phyloP scores from a whole-genome alignment of 139 green algal genomes.

The Klebsormidium nitens region DNA sequence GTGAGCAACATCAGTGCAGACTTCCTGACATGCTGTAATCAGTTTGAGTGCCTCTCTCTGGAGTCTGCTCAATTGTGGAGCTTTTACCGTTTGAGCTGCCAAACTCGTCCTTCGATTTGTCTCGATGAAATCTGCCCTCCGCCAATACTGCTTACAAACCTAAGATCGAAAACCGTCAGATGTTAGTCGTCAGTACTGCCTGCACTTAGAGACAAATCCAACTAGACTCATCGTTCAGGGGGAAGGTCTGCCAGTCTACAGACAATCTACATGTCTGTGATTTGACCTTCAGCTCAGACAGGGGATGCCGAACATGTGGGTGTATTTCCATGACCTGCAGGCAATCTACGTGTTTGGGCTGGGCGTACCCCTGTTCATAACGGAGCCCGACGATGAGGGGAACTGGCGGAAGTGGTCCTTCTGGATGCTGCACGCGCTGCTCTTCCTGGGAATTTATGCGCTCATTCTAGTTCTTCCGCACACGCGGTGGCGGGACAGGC shows the following conservation, averaged over 20 bases:
- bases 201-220: no score
- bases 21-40: background rate
- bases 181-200: no score
- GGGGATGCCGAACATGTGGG: no score
- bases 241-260: background rate
- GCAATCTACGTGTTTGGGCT: constrained; percentile 42
- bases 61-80: no score
- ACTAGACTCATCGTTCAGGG: background rate
- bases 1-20: background rate
- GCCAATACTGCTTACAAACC: no score
- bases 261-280: background rate
- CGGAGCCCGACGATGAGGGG: background rate
- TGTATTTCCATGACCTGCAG: no score
- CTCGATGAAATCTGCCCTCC: no score
- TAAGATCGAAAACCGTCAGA: no score
- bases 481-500: constrained; percentile 43
- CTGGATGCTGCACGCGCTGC: constrained; percentile 47
- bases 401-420: constrained; percentile 49
- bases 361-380: constrained; percentile 46
- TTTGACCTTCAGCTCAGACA: background rate
- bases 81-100: no score
- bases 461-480: constrained; percentile 44
- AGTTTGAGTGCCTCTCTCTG: no score
- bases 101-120: no score
- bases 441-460: constrained; percentile 37